Evolutionary conservation across 148 eudicot species (phyloP).

Genomic region (Rhododendron kiyosumense): DNA sequence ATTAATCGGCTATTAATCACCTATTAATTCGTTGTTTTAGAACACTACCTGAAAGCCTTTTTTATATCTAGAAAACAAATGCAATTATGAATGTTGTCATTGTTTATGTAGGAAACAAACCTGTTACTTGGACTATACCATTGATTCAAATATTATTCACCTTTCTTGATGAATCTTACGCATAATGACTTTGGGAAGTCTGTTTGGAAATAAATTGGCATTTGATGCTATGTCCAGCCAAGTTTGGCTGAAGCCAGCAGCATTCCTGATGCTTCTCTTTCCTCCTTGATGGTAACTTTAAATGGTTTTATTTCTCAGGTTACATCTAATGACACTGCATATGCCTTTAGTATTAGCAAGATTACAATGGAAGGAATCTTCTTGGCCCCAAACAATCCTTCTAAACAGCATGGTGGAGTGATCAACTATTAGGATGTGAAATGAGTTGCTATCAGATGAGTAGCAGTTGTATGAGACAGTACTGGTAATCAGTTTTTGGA

Average conservation of each 20-base stretch:
- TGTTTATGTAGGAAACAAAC: neutral
- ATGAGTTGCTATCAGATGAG: too few species aligned
- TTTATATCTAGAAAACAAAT: too few species aligned
- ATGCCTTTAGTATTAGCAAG: neutral
- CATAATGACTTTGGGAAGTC: neutral
- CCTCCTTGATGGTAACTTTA: neutral
- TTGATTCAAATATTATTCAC: neutral
- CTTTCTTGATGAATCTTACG: neutral
- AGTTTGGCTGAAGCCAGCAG: neutral
- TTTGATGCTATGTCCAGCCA: neutral
- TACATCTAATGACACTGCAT: neutral
- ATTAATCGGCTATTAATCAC: too few species aligned
- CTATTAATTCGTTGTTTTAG: too few species aligned
- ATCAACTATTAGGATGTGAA: too few species aligned
- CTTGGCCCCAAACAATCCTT: neutral
- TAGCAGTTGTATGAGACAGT: too few species aligned
- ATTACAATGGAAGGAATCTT: neutral
- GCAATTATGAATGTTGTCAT: too few species aligned
- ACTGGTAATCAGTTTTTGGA: too few species aligned
- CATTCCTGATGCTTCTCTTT: neutral
- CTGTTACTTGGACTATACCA: neutral
- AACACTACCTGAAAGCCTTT: too few species aligned
- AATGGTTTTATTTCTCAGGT: neutral
- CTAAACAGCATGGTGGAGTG: too few species aligned
- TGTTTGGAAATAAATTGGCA: neutral